Conservation (phyloP, 2,329 filamentous ascomycete species). For the Epichloe hybrida region DNA sequence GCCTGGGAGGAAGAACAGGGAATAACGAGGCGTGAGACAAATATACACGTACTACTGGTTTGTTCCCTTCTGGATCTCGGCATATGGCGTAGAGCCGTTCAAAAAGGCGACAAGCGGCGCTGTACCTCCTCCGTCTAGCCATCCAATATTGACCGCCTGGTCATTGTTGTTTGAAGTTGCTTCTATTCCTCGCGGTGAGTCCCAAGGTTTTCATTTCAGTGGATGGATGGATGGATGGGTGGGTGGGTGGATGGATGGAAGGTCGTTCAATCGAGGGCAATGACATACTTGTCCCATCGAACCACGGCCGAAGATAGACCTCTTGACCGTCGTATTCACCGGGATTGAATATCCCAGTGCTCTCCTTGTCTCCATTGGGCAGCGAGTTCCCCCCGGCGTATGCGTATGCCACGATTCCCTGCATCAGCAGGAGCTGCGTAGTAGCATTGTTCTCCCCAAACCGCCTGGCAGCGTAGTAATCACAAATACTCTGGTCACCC, state of each 20-base stretch:
- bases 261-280: not conserved
- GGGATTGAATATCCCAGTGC: constrained; percentile 17
- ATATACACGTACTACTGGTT: constrained; percentile 16
- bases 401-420: constrained; percentile 16
- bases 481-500: constrained; percentile 13
- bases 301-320: constrained; percentile 16
- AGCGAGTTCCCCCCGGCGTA: constrained; percentile 14
- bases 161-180: constrained; percentile 17
- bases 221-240: not conserved
- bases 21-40: not conserved
- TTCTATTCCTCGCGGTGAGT: not conserved
- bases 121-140: constrained; percentile 18
- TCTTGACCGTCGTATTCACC: constrained; percentile 11
- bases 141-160: constrained; percentile 13
- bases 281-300: constrained; percentile 16
- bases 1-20: not conserved
- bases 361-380: constrained; percentile 7
- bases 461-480: constrained; percentile 15
- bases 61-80: constrained; percentile 11
- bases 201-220: not conserved
- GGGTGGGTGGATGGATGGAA: not conserved
- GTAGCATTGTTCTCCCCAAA: constrained; percentile 13
- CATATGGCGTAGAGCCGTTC: constrained; percentile 9
- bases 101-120: constrained; percentile 13
- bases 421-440: constrained; percentile 15